Evolutionary conservation across 257 asterid species (phyloP).

Genomic region (Solanum virginianum): DNA sequence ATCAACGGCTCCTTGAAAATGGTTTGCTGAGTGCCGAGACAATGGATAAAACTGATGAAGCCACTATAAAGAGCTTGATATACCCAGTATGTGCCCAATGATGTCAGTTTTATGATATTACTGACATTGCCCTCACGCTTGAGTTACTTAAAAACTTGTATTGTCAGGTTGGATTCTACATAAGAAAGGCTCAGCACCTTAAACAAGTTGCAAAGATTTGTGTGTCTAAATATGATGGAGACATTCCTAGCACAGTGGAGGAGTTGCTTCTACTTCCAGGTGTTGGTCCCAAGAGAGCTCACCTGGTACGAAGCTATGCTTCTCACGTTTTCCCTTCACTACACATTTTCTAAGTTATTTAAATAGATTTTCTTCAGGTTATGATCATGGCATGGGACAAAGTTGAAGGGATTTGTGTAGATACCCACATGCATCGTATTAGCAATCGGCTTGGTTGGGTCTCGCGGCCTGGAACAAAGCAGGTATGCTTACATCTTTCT

Average conservation of each 20-base stretch:
- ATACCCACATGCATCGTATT: constrained; percentile 93
- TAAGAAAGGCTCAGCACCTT: constrained; percentile 84
- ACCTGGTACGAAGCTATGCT: constrained; percentile 42
- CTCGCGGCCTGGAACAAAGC: constrained; percentile 60
- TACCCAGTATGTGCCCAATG: constrained; percentile 53
- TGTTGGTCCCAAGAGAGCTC: constrained; percentile 99
- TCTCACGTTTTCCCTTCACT: background rate
- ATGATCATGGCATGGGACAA: constrained; percentile 93
- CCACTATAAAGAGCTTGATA: constrained; percentile 50
- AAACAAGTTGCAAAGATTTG: constrained; percentile 76
- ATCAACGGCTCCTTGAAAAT: constrained; percentile 69
- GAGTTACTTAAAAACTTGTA: constrained; percentile 1
- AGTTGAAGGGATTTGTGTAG: constrained; percentile 98
- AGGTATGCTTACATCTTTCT: constrained; percentile 24
- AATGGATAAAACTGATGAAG: constrained; percentile 63
- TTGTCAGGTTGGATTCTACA: constrained; percentile 80
- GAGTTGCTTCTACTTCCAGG: constrained; percentile 90
- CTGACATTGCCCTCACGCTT: background rate
- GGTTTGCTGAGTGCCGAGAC: constrained; percentile 68
- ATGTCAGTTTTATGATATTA: background rate
- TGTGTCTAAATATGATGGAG: constrained; percentile 55
- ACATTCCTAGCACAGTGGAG: constrained; percentile 77
- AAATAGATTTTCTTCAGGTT: constrained; percentile 27
- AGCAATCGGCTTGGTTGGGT: constrained; percentile 96
- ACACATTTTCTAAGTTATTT: background rate